Evolutionary conservation across 768 basidiomycete species (phyloP).

Genomic region (Kwoniella sp.): DNA sequence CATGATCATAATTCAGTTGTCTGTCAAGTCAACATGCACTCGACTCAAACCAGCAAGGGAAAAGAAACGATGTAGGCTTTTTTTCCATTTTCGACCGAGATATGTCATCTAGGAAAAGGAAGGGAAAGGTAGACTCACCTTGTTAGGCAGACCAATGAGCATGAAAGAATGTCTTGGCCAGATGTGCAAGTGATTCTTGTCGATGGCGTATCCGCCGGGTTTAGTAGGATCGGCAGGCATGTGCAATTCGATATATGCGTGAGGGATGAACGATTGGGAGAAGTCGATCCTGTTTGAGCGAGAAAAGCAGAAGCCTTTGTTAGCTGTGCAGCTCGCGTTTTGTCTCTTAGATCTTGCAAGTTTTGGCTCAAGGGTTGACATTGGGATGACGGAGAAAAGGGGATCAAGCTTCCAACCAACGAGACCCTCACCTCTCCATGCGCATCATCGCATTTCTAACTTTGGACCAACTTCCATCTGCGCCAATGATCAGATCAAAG

Average conservation of each 20-base stretch:
- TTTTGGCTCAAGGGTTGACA: too few species aligned
- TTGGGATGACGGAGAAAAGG: too few species aligned
- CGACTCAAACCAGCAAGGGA: too few species aligned
- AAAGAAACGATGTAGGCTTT: too few species aligned
- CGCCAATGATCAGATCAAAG: slow-evolving; percentile 66
- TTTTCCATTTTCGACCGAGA: too few species aligned
- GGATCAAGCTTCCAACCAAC: background rate
- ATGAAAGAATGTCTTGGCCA: slow-evolving; percentile 99
- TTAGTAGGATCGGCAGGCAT: slow-evolving; percentile 70
- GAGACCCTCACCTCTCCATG: slow-evolving; percentile 69
- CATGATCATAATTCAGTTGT: background rate
- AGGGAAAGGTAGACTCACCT: slow-evolving; percentile 65
- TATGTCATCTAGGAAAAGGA: too few species aligned
- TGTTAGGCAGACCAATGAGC: slow-evolving; percentile 97
- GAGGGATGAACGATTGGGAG: slow-evolving; percentile 89
- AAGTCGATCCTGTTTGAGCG: slow-evolving; percentile 75
- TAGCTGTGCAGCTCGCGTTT: too few species aligned
- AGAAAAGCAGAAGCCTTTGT: too few species aligned
- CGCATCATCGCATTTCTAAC: slow-evolving; percentile 94
- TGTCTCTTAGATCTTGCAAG: too few species aligned
- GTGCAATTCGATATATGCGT: slow-evolving; percentile 94
- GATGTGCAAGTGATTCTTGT: slow-evolving; percentile 95
- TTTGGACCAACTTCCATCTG: slow-evolving; percentile 91
- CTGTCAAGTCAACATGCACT: too few species aligned
- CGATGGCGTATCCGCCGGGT: slow-evolving; percentile 75